These are phyloP conservation scores for Aspergillus wentii DNA, from an alignment of 495 filamentous ascomycete genomes.

Conservation along the genomic window DNA sequence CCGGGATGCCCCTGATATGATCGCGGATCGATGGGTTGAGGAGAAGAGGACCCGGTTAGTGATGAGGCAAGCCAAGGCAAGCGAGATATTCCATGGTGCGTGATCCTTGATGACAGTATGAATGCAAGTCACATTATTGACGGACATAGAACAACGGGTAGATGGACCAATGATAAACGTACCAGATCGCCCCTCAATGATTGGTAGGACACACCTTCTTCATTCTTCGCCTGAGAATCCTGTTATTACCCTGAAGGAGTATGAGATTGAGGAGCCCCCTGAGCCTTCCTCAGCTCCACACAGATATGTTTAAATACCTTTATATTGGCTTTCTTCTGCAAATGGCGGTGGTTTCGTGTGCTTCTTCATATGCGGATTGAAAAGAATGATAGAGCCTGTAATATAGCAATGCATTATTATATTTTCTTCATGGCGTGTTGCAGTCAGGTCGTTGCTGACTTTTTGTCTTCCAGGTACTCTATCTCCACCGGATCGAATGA, in stretches of 20 bases:
- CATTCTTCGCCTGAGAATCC: conserved; percentile 19
- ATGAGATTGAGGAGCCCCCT: conserved; percentile 38
- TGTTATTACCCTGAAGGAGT: conserved; percentile 28
- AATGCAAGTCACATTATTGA: too few relatives aligned
- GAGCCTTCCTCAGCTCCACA: conserved; percentile 3
- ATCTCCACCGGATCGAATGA: too few relatives aligned
- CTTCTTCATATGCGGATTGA: too few relatives aligned
- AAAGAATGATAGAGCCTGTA: too few relatives aligned
- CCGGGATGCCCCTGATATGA: conserved; percentile 49
- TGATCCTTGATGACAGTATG: too few relatives aligned
- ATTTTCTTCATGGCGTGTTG: conserved; percentile 16
- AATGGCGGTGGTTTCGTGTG: not conserved
- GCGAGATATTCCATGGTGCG: conserved; percentile 32
- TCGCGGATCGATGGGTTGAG: conserved; percentile 58
- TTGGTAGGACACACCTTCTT: conserved; percentile 29
- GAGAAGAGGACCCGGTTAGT: conserved; percentile 52
- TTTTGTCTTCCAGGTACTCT: conserved; percentile 5
- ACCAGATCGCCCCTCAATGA: conserved; percentile 14
- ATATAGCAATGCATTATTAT: conserved; percentile 1
- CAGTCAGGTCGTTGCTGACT: conserved; percentile 32
- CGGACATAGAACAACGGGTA: conserved; percentile 6
- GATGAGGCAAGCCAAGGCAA: conserved; percentile 30
- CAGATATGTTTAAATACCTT: conserved; percentile 5
- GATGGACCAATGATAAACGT: conserved; percentile 18
- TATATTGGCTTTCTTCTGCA: too few relatives aligned